Base-by-base conservation (phyloP, 2,329 filamentous ascomycete genomes). In the Ophiostoma quercus region DNA sequence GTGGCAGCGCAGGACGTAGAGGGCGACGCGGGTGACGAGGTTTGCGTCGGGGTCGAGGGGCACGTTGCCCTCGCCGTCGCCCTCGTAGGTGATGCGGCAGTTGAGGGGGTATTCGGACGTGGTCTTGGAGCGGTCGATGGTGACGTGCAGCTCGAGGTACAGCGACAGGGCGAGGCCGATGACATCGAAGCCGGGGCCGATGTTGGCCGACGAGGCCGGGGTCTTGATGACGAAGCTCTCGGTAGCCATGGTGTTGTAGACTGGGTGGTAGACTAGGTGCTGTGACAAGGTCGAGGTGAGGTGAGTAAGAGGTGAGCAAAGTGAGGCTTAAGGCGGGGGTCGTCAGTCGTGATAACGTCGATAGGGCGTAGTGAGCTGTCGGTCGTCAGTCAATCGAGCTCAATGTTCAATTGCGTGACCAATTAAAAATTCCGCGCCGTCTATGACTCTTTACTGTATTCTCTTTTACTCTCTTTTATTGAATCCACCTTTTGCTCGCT, bases 181-280 rank as follows among this genome's bases (percentile, higher is more conserved):
- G 76, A 97, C 94, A 83, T 99, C 94, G 84, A 98, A 99, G 71
- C 94, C 94, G 67, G 94, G 94, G 75, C 92, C 94, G 78, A 98
- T 97, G 84, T 98, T 98, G 82, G 94, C 94, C 72, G 94, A 97
- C 72, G 94, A 98, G 82, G 92, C 96, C 74, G 94, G 94, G 72
- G 92, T 92, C 81, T 86, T 88, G 84, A 93, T 91, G 75, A 85
- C 82, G 80, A 91, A 90, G 69, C 86, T 87, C 77, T 88, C 85
- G 62, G 72, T 71, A 19, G 73, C 70, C 74, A 74, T 75, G 62
- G 67, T 41, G 34, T n/a, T n/a, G n/a, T n/a, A n/a, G n/a, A n/a
- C n/a, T n/a, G n/a, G n/a, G n/a, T n/a, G n/a, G n/a, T n/a, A n/a
- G n/a, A n/a, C 11, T 47, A 2, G 25, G 43, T 47, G 19, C 16